Evolutionary conservation across 331 rosid genomes (phyloP).

Genomic region (Dryas integrifolia): DNA sequence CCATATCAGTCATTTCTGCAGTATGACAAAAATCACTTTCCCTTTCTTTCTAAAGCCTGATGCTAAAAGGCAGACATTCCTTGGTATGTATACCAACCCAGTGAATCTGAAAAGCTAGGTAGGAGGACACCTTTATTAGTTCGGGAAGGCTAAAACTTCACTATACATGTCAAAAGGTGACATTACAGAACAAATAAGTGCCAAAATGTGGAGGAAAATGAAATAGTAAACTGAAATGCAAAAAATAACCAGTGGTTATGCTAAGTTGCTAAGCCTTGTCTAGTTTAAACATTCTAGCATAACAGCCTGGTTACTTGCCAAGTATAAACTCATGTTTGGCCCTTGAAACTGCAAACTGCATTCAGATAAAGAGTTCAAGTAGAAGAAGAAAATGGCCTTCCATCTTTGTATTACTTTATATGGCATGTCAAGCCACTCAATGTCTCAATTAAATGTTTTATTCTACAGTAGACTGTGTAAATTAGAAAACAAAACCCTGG

Average conservation of each 20-base stretch:
- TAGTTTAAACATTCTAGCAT: neutral
- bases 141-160: too few species aligned
- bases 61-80: too few species aligned
- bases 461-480: neutral
- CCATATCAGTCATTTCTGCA: too few species aligned
- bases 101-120: too few species aligned
- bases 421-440: neutral
- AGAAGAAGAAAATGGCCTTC: neutral
- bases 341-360: neutral
- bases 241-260: neutral
- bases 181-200: too few species aligned
- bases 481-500: slow-evolving; percentile 1
- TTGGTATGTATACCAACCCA: too few species aligned
- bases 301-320: neutral
- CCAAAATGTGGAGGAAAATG: too few species aligned
- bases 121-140: too few species aligned
- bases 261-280: neutral
- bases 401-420: neutral
- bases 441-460: neutral
- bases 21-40: too few species aligned
- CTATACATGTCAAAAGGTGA: too few species aligned
- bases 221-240: neutral
- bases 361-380: neutral
- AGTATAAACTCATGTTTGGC: neutral
- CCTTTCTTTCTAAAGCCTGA: too few species aligned